These are phyloP conservation scores for Thalassiosira mediterranea DNA, from an alignment of 352 stramenopile genomes.

Conservation along the genomic window DNA sequence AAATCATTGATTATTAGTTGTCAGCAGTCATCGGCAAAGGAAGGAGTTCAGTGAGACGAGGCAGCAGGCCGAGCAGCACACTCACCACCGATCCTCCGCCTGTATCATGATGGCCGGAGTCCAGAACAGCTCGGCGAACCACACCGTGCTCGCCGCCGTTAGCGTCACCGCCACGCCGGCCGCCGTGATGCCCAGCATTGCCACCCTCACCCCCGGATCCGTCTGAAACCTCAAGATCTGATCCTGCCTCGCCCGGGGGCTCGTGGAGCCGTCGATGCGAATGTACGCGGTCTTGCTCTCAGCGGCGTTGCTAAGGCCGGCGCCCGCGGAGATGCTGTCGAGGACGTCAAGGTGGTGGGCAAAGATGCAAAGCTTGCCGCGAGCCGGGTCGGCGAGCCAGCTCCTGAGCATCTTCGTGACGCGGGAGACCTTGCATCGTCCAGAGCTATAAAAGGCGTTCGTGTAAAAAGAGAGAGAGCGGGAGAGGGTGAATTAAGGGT, in stretches of 20 bases:
- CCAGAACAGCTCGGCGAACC: slow-evolving; percentile 90
- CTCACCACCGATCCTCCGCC: slow-evolving; percentile 85
- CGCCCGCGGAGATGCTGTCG: slow-evolving; percentile 66
- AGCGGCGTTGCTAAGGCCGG: slow-evolving; percentile 57
- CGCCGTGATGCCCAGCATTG: slow-evolving; percentile 87
- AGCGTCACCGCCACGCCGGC: slow-evolving; percentile 88
- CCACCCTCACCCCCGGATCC: slow-evolving; percentile 82
- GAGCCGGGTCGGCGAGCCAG: slow-evolving; percentile 63
- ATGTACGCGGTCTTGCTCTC: slow-evolving; percentile 69
- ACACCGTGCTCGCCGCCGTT: slow-evolving; percentile 87
- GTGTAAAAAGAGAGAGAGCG: no score
- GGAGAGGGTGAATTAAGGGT: no score
- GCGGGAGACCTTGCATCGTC: slow-evolving; percentile 81
- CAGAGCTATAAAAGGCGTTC: no score
- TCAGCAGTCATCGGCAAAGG: no score
- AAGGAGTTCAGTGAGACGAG: no score
- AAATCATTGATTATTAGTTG: no score
- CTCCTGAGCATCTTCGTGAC: slow-evolving; percentile 74
- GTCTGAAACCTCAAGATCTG: slow-evolving; percentile 86
- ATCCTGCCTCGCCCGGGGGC: slow-evolving; percentile 79
- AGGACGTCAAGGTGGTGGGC: slow-evolving; percentile 87
- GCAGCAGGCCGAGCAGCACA: not conserved
- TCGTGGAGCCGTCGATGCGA: slow-evolving; percentile 87
- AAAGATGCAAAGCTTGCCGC: slow-evolving; percentile 87
- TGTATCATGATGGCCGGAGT: slow-evolving; percentile 88